A percentile compares a stretch with the other conserved stretches of the same genome.
Evolutionary conservation across 306 rosid species (phyloP).

Genomic region (Cajanus cajan): DNA sequence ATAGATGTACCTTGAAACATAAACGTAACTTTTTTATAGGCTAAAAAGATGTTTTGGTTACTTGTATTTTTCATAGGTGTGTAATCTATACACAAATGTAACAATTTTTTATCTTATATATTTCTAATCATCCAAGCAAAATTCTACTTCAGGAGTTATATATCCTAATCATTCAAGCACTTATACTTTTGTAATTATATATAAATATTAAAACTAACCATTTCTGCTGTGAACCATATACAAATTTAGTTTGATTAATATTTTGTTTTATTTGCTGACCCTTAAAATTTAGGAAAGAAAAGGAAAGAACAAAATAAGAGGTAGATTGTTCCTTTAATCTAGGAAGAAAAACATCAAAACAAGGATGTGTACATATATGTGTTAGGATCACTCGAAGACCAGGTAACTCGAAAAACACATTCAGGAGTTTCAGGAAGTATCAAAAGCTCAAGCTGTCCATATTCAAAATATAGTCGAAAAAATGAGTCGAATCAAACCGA

Average conservation of each 20-base stretch:
- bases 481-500: no score
- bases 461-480: no score
- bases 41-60: not conserved
- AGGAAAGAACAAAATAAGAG: not conserved
- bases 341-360: conserved; percentile 16
- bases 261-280: not conserved
- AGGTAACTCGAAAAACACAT: no score
- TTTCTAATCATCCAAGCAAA: not conserved
- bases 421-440: no score
- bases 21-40: not conserved
- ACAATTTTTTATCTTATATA: not conserved
- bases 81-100: not conserved
- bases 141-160: not conserved
- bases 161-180: not conserved
- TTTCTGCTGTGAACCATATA: not conserved
- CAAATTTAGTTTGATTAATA: not conserved
- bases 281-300: not conserved
- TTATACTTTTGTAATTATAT: not conserved
- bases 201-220: not conserved
- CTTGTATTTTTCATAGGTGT: no score
- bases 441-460: no score
- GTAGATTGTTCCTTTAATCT: conserved; percentile 14
- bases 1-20: not conserved
- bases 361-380: no score
- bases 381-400: no score